Base-by-base conservation (phyloP, 768 basidiomycete genomes). In the Leucosporidium yakuticum region DNA sequence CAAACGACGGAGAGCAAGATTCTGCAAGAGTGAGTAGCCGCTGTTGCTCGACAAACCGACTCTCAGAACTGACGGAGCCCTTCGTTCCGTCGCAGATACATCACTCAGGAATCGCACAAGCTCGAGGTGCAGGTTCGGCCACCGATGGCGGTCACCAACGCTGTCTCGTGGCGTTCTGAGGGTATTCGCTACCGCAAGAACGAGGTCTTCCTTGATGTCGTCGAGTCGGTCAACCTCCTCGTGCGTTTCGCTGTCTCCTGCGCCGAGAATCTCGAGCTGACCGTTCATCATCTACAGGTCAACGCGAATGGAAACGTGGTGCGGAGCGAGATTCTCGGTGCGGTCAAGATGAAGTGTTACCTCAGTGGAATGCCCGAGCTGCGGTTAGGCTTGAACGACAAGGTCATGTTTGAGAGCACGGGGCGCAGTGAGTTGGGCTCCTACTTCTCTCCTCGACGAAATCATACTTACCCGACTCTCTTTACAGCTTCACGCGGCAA, bases 1-100 rank as follows among this genome's bases (percentile, higher is more conserved):
- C 96, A 98, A 79, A 99, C 95, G 51, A 98, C 96, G 21, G 96
- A 99, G 81, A 92, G 90, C 84, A 98, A 99, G 83, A 99, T 98
- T 74, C 80, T 98, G 61, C 95, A 98, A 80, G 95, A 98, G 88
- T 91, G 70, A 75, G 87, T 53, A 44, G 6, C 61, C 21, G 19
- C 15, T 25, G 6, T 44, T 7, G 21, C 58, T 29, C 23, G 36
- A 20, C 14, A 34, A 4, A 25, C 4, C 5, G 31, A 31, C 14
- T 14, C 6, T 3, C n/a, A 17, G 51, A n/a, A 49, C 44, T 51
- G 23, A 57, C 23, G n/a, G 20, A 53, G 27, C 7, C 9, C 51
- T 17, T 21, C n/a, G 11, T 44, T 44, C 39, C 29, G 34, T 32
- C 27, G 23, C 74, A 90, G 89, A 77, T 98, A 97, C 77, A 98